phyloP scores from a whole-genome alignment of 2,329 filamentous ascomycete species.

The Ampelomyces quisqualis region DNA sequence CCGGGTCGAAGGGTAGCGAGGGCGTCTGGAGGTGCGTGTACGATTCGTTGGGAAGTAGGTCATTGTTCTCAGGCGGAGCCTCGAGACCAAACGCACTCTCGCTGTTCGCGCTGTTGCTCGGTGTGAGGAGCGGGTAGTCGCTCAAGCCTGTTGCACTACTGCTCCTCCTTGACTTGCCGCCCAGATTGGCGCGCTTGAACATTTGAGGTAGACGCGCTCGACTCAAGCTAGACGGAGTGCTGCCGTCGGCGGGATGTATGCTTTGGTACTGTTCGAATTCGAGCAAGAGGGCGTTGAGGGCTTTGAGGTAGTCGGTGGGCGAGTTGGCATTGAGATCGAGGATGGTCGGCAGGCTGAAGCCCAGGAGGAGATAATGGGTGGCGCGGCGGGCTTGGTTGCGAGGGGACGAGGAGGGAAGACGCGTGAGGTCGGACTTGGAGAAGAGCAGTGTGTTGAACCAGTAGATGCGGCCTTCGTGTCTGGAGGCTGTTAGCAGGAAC shows the following conservation, averaged over 20 bases:
- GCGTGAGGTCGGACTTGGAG: constrained; percentile 74
- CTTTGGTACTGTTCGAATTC: constrained; percentile 96
- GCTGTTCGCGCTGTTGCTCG: constrained; percentile 26
- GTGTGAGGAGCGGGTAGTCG: constrained; percentile 25
- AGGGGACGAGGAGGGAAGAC: constrained; percentile 81
- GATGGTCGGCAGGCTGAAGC: constrained; percentile 84
- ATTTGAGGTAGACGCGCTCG: constrained; percentile 67
- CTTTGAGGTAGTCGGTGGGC: constrained; percentile 81
- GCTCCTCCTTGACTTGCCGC: constrained; percentile 52
- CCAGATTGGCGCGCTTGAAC: constrained; percentile 50
- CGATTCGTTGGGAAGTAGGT: constrained; percentile 66
- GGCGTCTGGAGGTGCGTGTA: constrained; percentile 91
- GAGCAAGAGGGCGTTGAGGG: constrained; percentile 77
- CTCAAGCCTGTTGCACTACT: constrained; percentile 58
- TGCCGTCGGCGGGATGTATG: constrained; percentile 76
- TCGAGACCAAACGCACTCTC: constrained; percentile 22
- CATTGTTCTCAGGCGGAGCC: constrained; percentile 37
- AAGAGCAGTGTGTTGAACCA: constrained; percentile 99
- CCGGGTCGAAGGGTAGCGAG: constrained; percentile 88
- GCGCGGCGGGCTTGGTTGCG: constrained; percentile 85
- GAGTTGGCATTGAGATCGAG: constrained; percentile 82
- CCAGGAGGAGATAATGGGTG: constrained; percentile 89
- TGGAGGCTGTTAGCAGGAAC: constrained; percentile 44
- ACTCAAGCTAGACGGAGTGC: constrained; percentile 66
- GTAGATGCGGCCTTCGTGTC: constrained; percentile 90